These are phyloP conservation scores for Vigna angularis DNA, from an alignment of 306 rosid genomes.

Conservation along the genomic window DNA sequence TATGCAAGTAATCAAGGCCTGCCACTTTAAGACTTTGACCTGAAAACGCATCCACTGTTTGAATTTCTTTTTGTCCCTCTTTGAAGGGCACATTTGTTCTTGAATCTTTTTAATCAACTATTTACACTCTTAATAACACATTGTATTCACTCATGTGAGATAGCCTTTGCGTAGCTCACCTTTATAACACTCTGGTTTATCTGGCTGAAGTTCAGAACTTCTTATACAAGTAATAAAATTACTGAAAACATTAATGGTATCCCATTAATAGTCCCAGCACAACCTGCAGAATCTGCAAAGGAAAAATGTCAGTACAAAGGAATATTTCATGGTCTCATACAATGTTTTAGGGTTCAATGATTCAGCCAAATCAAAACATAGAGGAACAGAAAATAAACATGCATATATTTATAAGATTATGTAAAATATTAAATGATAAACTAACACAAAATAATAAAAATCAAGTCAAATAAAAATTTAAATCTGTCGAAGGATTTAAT, in stretches of 20 bases:
- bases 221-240: constrained; percentile 57
- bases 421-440: background rate
- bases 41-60: constrained; percentile 55
- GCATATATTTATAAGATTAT: background rate
- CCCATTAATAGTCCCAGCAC: constrained; percentile 46
- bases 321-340: background rate
- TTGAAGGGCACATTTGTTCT: constrained; percentile 13
- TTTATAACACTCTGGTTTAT: constrained; percentile 52
- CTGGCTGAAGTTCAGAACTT: constrained; percentile 46
- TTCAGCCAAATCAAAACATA: background rate
- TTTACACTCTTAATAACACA: constrained; percentile 70
- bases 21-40: constrained; percentile 90
- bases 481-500: background rate
- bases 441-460: background rate
- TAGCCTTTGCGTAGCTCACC: constrained; percentile 59
- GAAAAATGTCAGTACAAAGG: constrained; percentile 7
- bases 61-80: background rate
- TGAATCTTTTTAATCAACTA: constrained; percentile 67
- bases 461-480: background rate
- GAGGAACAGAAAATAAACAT: background rate
- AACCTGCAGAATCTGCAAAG: constrained; percentile 71
- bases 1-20: constrained; percentile 71
- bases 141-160: constrained; percentile 57
- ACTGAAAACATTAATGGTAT: constrained; percentile 49
- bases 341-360: background rate